Percentiles rank a stretch among this genome's conserved stretches.
Evolutionary conservation across 2,329 filamentous ascomycete species (phyloP).

Genomic region (Colletotrichum sp.): DNA sequence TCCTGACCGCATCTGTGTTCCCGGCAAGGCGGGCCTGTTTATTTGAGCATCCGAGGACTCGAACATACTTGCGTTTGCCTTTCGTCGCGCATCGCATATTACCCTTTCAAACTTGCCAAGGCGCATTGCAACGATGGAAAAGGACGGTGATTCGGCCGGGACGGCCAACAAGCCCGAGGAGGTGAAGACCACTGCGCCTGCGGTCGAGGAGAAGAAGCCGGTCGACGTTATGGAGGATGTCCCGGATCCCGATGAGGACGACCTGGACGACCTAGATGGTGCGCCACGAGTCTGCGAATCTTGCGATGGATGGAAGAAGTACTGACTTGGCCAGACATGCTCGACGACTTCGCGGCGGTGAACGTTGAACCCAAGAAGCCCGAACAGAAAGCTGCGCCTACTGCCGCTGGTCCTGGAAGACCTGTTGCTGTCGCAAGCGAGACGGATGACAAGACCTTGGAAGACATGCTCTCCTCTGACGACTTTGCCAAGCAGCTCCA

Average conservation of each 20-base stretch:
- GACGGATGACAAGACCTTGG: conserved; percentile 29
- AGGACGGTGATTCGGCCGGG: conserved; percentile 7
- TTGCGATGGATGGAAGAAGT: not conserved
- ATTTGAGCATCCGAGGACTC: not conserved
- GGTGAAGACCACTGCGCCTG: conserved; percentile 21
- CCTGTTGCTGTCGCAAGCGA: conserved; percentile 26
- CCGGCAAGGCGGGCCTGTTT: not conserved
- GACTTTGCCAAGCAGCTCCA: conserved; percentile 88
- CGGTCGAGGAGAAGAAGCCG: conserved; percentile 27
- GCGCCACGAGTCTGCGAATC: conserved; percentile 22
- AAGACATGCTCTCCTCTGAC: conserved; percentile 66
- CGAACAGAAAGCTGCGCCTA: not conserved
- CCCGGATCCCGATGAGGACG: conserved; percentile 91
- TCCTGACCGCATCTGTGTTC: not conserved
- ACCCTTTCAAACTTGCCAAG: not conserved
- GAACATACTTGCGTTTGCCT: not conserved
- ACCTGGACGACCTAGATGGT: conserved; percentile 92
- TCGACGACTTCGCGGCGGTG: conserved; percentile 84
- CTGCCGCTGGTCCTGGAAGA: conserved; percentile 25
- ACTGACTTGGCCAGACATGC: conserved; percentile 69
- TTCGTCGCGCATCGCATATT: not conserved
- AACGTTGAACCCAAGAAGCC: conserved; percentile 57
- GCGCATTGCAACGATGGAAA: not conserved
- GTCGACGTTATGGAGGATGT: conserved; percentile 56
- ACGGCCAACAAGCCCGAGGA: conserved; percentile 7